Evolutionary conservation across 176 grass and related monocot genomes (phyloP).

Genomic region (Canna indica): DNA sequence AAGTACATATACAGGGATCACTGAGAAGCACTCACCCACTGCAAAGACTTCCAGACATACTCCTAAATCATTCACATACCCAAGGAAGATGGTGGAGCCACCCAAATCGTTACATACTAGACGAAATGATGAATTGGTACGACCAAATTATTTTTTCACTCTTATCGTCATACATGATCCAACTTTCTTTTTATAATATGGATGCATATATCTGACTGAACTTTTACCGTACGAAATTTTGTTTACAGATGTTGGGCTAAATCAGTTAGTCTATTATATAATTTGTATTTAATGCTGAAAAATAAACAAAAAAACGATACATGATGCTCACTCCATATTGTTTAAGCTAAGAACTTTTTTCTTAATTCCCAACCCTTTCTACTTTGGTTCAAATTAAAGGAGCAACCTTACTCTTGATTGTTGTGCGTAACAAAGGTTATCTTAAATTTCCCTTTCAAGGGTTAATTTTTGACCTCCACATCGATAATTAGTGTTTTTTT

Average conservation of each 20-base stretch:
- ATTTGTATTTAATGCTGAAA: background rate
- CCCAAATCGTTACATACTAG: slow-evolving; percentile 46
- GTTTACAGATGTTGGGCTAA: too few relatives aligned
- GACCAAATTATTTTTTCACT: background rate
- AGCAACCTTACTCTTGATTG: background rate
- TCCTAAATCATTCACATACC: slow-evolving; percentile 43
- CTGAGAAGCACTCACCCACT: slow-evolving; percentile 39
- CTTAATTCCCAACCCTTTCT: background rate
- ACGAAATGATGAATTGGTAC: slow-evolving; percentile 52
- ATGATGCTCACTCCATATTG: background rate
- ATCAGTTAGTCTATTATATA: background rate
- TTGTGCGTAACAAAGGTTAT: too few relatives aligned
- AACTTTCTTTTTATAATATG: background rate
- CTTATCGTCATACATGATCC: background rate
- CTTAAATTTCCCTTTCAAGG: too few relatives aligned
- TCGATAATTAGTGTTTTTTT: background rate
- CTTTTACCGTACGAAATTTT: background rate
- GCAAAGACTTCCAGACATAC: slow-evolving; percentile 48
- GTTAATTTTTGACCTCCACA: too few relatives aligned
- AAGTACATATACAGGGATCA: slow-evolving; percentile 46
- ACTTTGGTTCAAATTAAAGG: background rate
- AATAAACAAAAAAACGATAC: too few relatives aligned
- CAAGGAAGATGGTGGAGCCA: slow-evolving; percentile 40
- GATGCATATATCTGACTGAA: background rate
- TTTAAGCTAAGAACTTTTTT: background rate